Percentiles rank a stretch among this genome's conserved stretches.
Evolutionary conservation across 2,329 filamentous ascomycete genomes (phyloP).

Genomic region (Ascochyta fabae): DNA sequence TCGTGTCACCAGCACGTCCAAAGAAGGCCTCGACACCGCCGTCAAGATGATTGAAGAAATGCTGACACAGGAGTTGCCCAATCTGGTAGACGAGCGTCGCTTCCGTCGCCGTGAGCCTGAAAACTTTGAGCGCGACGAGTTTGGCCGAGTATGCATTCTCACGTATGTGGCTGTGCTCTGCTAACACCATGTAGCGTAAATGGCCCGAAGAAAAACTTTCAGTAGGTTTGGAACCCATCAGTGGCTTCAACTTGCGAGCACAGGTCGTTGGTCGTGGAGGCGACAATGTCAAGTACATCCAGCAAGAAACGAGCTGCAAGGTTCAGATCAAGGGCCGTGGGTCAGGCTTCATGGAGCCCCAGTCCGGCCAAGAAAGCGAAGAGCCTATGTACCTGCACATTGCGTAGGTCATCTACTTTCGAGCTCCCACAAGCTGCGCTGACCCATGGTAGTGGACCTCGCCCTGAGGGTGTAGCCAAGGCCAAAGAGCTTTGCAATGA

Average conservation of each 20-base stretch:
- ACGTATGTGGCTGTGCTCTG: background rate
- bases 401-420: constrained; percentile 65
- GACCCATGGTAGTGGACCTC: constrained; percentile 71
- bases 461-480: constrained; percentile 81
- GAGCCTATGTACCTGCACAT: constrained; percentile 97
- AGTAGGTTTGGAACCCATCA: constrained; percentile 87
- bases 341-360: constrained; percentile 89
- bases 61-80: constrained; percentile 94
- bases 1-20: constrained; percentile 90
- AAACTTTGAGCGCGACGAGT: constrained; percentile 85
- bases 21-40: constrained; percentile 88
- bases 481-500: constrained; percentile 91
- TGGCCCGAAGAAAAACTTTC: constrained; percentile 97
- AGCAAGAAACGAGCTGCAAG: constrained; percentile 91
- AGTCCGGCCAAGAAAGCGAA: constrained; percentile 88
- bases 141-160: constrained; percentile 74
- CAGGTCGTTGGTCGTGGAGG: constrained; percentile 95
- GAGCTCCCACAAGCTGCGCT: constrained; percentile 11
- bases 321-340: constrained; percentile 98
- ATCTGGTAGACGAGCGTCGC: constrained; percentile 90
- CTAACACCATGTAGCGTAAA: constrained; percentile 73
- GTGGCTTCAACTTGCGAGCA: constrained; percentile 93
- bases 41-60: constrained; percentile 89
- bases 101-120: constrained; percentile 85
- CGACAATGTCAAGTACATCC: constrained; percentile 97